A percentile compares a stretch with the other conserved stretches of the same genome.
Evolutionary conservation across 257 asterid genomes (phyloP).

Genomic region (Solanum peruvianum): DNA sequence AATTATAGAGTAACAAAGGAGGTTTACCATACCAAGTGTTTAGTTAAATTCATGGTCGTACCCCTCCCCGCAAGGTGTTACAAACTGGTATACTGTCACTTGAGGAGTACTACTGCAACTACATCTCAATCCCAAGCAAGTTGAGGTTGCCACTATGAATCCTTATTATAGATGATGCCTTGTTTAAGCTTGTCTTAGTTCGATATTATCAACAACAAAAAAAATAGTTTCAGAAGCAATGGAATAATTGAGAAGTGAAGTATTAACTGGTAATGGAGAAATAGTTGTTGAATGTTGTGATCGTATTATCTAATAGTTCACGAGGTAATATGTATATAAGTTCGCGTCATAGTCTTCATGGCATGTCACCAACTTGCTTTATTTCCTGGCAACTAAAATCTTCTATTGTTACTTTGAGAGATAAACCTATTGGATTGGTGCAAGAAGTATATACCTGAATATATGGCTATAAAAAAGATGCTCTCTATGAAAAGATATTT

Average conservation of each 20-base stretch:
- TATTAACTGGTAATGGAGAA: neutral
- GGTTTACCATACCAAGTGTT: neutral
- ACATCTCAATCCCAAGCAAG: neutral
- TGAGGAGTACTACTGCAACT: neutral
- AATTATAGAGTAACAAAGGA: neutral
- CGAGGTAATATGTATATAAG: neutral
- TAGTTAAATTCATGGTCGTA: neutral
- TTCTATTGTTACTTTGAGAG: neutral
- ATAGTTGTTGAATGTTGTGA: neutral
- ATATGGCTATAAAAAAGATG: neutral
- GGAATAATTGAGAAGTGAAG: neutral
- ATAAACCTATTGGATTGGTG: neutral
- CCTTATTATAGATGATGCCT: neutral
- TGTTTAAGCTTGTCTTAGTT: neutral
- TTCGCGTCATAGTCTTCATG: neutral
- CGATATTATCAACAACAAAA: neutral
- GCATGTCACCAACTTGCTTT: neutral
- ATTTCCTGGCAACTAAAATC: neutral
- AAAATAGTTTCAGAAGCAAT: neutral
- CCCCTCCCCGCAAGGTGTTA: neutral
- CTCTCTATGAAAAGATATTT: neutral
- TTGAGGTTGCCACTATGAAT: neutral
- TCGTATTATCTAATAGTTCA: neutral
- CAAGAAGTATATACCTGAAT: neutral
- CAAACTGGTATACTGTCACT: neutral